phyloP scores from a whole-genome alignment of 768 basidiomycete genomes.

The Botryobasidium botryosum region DNA sequence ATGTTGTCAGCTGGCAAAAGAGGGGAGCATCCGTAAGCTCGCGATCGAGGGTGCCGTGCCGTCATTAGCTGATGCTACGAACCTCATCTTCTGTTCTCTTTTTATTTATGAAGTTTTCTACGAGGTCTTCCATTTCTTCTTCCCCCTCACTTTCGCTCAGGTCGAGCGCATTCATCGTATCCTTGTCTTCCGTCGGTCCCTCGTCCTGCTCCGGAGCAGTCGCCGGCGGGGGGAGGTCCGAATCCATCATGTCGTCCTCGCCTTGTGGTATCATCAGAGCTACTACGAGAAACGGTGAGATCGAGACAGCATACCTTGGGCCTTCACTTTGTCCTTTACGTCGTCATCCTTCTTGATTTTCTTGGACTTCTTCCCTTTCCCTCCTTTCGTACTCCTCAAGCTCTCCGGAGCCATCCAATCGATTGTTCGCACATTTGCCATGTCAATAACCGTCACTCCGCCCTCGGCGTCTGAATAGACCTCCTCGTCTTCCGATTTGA shows the following conservation, averaged over 20 bases:
- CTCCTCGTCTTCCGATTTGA: constrained; percentile 26
- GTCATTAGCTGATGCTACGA: no score
- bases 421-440: constrained; percentile 58
- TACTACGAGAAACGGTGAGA: not conserved
- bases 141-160: constrained; percentile 65
- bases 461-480: constrained; percentile 77
- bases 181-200: constrained; percentile 13
- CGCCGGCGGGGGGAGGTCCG: constrained; percentile 5
- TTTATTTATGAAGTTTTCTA: constrained; percentile 55
- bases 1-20: not conserved
- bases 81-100: no score
- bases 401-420: constrained; percentile 84
- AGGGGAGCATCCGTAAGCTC: not conserved
- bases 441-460: constrained; percentile 73
- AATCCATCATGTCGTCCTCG: constrained; percentile 1
- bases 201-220: not conserved
- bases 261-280: not conserved
- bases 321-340: constrained; percentile 22
- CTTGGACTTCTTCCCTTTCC: no score
- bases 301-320: constrained; percentile 19
- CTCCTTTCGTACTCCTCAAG: constrained; percentile 25
- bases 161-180: constrained; percentile 43
- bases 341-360: constrained; percentile 13
- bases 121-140: constrained; percentile 60
- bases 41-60: no score